Evolutionary conservation across 2,329 filamentous ascomycete genomes (phyloP).

Genomic region (Diaporthe sp.): DNA sequence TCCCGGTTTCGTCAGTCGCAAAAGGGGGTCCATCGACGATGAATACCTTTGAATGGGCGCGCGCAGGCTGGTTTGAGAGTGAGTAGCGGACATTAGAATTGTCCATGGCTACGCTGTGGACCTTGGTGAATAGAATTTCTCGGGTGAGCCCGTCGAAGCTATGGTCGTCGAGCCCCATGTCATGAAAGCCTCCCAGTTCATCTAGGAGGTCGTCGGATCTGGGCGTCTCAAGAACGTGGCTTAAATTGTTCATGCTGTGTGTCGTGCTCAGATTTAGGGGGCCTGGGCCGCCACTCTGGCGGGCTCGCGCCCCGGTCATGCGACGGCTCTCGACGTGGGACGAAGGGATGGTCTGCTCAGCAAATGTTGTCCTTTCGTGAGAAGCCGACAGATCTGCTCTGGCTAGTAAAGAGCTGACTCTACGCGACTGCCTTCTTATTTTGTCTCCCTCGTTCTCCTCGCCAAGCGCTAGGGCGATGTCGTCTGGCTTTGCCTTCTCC

Average conservation of each 20-base stretch:
- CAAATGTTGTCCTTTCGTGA: slow-evolving; percentile 85
- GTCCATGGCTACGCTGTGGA: slow-evolving; percentile 76
- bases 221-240: slow-evolving; percentile 65
- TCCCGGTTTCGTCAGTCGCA: slow-evolving; percentile 66
- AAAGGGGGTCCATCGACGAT: slow-evolving; percentile 74
- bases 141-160: slow-evolving; percentile 79
- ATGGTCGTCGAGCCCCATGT: slow-evolving; percentile 80
- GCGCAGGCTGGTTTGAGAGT: slow-evolving; percentile 65
- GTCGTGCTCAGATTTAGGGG: slow-evolving; percentile 19
- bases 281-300: slow-evolving; percentile 66
- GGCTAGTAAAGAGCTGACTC: slow-evolving; percentile 92
- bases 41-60: slow-evolving; percentile 73
- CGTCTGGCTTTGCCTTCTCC: slow-evolving; percentile 62
- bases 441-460: slow-evolving; percentile 72
- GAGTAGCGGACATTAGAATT: slow-evolving; percentile 74
- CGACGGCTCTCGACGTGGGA: slow-evolving; percentile 65
- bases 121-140: slow-evolving; percentile 79
- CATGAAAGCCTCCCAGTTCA: slow-evolving; percentile 78
- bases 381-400: slow-evolving; percentile 88
- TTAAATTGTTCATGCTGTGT: slow-evolving; percentile 68
- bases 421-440: slow-evolving; percentile 74
- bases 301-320: slow-evolving; percentile 76
- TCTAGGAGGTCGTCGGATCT: slow-evolving; percentile 77
- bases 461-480: slow-evolving; percentile 80
- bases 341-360: slow-evolving; percentile 69